These are phyloP conservation scores for Mollisia scopiformis DNA, from an alignment of 2,329 filamentous ascomycete genomes.

Conservation along the genomic window DNA sequence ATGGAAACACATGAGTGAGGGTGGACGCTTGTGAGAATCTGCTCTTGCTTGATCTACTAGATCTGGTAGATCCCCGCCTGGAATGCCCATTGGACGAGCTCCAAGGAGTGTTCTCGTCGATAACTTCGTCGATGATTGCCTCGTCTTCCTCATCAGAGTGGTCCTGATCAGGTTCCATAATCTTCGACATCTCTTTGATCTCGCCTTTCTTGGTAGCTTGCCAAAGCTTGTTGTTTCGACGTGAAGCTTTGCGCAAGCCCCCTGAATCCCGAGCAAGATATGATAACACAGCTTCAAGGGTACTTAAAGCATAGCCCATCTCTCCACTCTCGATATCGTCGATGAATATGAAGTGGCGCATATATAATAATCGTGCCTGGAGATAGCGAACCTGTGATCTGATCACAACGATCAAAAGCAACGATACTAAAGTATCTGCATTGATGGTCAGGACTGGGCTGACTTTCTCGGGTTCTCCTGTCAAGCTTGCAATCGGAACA, in stretches of 20 bases:
- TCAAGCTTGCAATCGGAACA: slow-evolving; percentile 42
- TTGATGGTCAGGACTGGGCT: slow-evolving; percentile 63
- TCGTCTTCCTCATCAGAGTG: slow-evolving; percentile 33
- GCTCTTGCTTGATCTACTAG: slow-evolving; percentile 20
- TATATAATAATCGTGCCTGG: slow-evolving; percentile 88
- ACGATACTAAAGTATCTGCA: slow-evolving; percentile 89
- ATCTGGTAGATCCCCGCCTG: slow-evolving; percentile 25
- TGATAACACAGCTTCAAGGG: slow-evolving; percentile 89
- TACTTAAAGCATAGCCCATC: slow-evolving; percentile 93
- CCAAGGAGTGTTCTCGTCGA: slow-evolving; percentile 46
- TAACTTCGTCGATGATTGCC: slow-evolving; percentile 48
- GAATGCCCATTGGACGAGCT: slow-evolving; percentile 28
- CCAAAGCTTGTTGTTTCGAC: slow-evolving; percentile 85
- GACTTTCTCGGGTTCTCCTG: slow-evolving; percentile 37
- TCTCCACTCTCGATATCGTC: slow-evolving; percentile 97
- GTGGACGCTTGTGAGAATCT: slow-evolving; percentile 36
- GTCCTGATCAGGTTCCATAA: slow-evolving; percentile 71
- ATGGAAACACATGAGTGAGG: slow-evolving; percentile 89
- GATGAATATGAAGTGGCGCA: slow-evolving; percentile 96
- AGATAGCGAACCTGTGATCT: slow-evolving; percentile 85
- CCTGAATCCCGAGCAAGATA: slow-evolving; percentile 85
- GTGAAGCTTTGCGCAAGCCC: slow-evolving; percentile 80
- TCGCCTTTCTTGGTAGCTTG: slow-evolving; percentile 81
- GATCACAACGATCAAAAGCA: slow-evolving; percentile 91
- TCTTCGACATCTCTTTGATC: slow-evolving; percentile 71